Conservation (phyloP, 192 early-diverging fungal genomes). For the Pecoramyces ruminantium region DNA sequence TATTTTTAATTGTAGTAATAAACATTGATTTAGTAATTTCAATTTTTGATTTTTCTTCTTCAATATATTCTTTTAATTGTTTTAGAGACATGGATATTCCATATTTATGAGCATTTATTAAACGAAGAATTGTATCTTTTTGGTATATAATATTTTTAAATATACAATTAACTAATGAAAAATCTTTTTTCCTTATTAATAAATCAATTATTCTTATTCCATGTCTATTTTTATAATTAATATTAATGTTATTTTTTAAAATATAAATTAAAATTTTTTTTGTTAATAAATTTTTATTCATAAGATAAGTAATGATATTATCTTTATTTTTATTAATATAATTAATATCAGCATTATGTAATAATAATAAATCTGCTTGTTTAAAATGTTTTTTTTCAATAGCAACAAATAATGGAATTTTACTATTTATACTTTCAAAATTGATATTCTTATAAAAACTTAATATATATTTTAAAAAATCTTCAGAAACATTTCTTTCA, state of each 20-base stretch:
- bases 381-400: not conserved
- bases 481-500: not conserved
- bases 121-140: not conserved
- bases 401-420: not conserved
- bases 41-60: not conserved
- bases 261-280: not conserved
- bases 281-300: not conserved
- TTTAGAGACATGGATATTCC: not conserved
- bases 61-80: not conserved
- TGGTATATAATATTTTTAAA: not conserved
- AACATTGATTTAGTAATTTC: not conserved
- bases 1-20: not conserved
- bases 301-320: not conserved
- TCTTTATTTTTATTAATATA: not conserved
- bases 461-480: not conserved
- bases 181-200: not conserved
- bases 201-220: not conserved
- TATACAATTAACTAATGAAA: not conserved
- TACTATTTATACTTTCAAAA: not conserved
- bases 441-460: not conserved
- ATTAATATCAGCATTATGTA: not conserved
- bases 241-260: not conserved
- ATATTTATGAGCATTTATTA: not conserved
- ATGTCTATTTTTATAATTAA: not conserved
- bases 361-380: not conserved